phyloP scores from a whole-genome alignment of 2,329 filamentous ascomycete species.

The Cladosporium sphaerospermum region DNA sequence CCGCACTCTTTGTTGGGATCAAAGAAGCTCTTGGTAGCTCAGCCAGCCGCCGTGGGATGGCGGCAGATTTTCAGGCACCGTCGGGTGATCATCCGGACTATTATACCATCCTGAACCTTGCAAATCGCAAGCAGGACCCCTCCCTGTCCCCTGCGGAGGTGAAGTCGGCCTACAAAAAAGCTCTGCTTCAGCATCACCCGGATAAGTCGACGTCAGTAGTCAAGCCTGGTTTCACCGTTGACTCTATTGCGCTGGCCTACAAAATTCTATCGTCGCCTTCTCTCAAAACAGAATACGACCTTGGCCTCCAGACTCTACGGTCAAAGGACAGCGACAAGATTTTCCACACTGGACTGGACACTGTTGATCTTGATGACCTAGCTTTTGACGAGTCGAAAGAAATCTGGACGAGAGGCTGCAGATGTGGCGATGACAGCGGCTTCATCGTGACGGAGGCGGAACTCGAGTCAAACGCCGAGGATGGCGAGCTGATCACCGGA shows the following conservation, averaged over 20 bases:
- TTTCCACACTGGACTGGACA: constrained; percentile 45
- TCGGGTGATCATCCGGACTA: background rate
- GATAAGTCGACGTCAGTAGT: constrained; percentile 41
- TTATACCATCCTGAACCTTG: constrained; percentile 27
- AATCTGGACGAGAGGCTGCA: constrained; percentile 49
- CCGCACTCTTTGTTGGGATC: too few species aligned
- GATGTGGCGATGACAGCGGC: constrained; percentile 53
- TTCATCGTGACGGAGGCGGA: constrained; percentile 51
- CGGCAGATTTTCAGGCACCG: too few species aligned
- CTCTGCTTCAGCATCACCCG: constrained; percentile 52
- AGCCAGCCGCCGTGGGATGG: too few species aligned
- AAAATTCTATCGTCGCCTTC: constrained; percentile 43
- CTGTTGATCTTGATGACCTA: constrained; percentile 53
- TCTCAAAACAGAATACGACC: constrained; percentile 45
- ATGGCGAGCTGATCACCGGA: constrained; percentile 53
- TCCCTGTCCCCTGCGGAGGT: constrained; percentile 29
- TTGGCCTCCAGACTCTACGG: constrained; percentile 26
- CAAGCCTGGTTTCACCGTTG: constrained; percentile 37
- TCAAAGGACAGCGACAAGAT: constrained; percentile 1
- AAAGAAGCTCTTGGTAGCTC: too few species aligned
- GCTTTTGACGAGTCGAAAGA: constrained; percentile 32
- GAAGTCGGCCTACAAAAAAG: constrained; percentile 51
- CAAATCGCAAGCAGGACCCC: constrained; percentile 11
- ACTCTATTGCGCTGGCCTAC: constrained; percentile 55
- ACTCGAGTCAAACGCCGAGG: constrained; percentile 44